Conservation (phyloP, 2,329 filamentous ascomycete species). For the Aspergillus piperis region DNA sequence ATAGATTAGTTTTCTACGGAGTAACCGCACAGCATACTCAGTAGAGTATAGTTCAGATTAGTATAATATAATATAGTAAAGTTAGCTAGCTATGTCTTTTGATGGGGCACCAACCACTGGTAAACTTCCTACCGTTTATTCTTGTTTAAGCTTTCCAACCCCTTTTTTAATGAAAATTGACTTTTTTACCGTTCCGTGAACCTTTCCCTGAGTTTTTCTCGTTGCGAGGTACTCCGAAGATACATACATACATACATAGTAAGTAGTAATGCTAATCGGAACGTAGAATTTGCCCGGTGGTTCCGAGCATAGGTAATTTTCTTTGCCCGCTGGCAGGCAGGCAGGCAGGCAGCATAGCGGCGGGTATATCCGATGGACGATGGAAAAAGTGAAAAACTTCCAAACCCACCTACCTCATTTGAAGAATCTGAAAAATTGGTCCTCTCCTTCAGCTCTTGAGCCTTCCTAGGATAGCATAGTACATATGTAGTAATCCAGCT, state of each 20-base stretch:
- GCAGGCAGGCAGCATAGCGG: background rate
- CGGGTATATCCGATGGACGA: constrained; percentile 12
- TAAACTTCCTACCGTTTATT: background rate
- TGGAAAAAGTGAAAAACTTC: no score
- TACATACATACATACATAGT: no score
- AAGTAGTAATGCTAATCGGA: background rate
- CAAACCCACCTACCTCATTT: constrained; percentile 2
- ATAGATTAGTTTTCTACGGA: background rate
- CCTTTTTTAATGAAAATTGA: background rate
- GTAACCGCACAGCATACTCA: no score
- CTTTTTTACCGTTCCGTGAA: background rate
- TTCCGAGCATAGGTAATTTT: background rate
- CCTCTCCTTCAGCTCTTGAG: background rate
- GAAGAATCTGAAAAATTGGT: background rate
- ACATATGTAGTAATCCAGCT: no score
- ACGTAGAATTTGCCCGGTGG: background rate
- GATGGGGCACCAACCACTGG: background rate
- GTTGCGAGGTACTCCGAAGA: no score
- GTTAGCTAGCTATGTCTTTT: background rate
- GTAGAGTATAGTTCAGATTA: no score
- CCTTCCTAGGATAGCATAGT: no score
- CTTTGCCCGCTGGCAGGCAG: background rate
- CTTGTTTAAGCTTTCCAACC: background rate
- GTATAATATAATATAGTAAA: background rate
- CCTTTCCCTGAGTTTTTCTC: no score